These are phyloP conservation scores for Podaxis sp. DNA, from an alignment of 768 basidiomycete genomes.

Conservation along the genomic window DNA sequence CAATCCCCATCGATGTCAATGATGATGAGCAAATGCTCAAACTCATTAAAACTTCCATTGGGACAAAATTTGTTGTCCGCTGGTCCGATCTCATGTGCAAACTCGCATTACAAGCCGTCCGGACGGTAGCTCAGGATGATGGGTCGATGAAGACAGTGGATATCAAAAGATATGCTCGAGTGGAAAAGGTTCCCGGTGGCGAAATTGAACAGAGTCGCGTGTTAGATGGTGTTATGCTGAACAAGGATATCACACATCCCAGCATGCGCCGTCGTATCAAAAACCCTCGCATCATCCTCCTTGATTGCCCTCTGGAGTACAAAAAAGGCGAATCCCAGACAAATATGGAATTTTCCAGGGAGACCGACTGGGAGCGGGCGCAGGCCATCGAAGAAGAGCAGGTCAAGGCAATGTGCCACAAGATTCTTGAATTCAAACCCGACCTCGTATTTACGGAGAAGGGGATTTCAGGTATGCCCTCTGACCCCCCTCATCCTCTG, in stretches of 20 bases:
- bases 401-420: slow-evolving; percentile 81
- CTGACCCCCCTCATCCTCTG: background rate
- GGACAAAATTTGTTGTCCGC: slow-evolving; percentile 94
- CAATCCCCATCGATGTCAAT: slow-evolving; percentile 83
- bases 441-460: slow-evolving; percentile 97
- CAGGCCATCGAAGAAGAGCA: slow-evolving; percentile 98
- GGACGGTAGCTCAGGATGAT: slow-evolving; percentile 74
- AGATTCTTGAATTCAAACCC: slow-evolving; percentile 90
- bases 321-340: slow-evolving; percentile 99
- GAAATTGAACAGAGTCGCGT: slow-evolving; percentile 94
- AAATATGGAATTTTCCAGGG: slow-evolving; percentile 96
- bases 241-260: slow-evolving; percentile 99
- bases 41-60: slow-evolving; percentile 97
- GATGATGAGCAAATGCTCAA: slow-evolving; percentile 92
- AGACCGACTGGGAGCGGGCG: slow-evolving; percentile 88
- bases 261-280: slow-evolving; percentile 91
- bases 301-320: slow-evolving; percentile 97
- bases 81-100: slow-evolving; percentile 98
- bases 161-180: slow-evolving; percentile 96
- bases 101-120: slow-evolving; percentile 90
- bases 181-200: slow-evolving; percentile 97
- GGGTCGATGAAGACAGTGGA: slow-evolving; percentile 86
- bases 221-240: slow-evolving; percentile 90
- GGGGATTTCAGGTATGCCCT: slow-evolving; percentile 83
- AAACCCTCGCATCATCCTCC: slow-evolving; percentile 83